These are phyloP conservation scores for Barnettozyma californica DNA, from an alignment of 805 yeast species.

Conservation along the genomic window DNA sequence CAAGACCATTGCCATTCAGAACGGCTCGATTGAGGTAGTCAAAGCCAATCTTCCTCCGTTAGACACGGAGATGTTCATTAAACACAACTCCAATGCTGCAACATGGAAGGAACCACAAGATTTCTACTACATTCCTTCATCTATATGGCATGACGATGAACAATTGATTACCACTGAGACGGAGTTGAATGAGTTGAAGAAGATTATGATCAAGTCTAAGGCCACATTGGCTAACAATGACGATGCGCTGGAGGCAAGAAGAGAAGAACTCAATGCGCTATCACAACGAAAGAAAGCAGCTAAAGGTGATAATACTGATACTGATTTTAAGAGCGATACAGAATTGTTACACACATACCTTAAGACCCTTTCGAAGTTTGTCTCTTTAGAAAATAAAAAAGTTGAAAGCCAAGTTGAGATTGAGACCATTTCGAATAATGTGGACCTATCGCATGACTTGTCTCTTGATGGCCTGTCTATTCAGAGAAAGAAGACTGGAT, in stretches of 20 bases:
- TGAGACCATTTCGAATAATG: slow-evolving; percentile 82
- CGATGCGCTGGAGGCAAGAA: slow-evolving; percentile 26
- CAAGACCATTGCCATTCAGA: slow-evolving; percentile 37
- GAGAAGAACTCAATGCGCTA: slow-evolving; percentile 27
- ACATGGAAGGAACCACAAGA: slow-evolving; percentile 86
- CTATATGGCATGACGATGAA: slow-evolving; percentile 97
- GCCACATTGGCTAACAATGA: slow-evolving; percentile 26
- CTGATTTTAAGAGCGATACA: slow-evolving; percentile 29
- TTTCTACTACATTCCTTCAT: slow-evolving; percentile 78
- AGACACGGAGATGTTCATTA: slow-evolving; percentile 87
- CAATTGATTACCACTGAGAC: slow-evolving; percentile 53
- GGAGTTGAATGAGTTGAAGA: slow-evolving; percentile 44
- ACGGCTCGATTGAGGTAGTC: slow-evolving; percentile 48
- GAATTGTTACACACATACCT: slow-evolving; percentile 49
- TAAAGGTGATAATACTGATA: slow-evolving; percentile 42
- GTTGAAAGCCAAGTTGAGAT: slow-evolving; percentile 80
- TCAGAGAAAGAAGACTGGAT: slow-evolving; percentile 47
- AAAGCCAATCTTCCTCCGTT: slow-evolving; percentile 65
- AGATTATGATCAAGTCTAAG: slow-evolving; percentile 39
- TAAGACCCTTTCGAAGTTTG: slow-evolving; percentile 51
- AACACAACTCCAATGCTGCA: slow-evolving; percentile 56
- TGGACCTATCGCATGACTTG: slow-evolving; percentile 53
- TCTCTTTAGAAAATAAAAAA: slow-evolving; percentile 67
- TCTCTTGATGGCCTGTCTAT: slow-evolving; percentile 47
- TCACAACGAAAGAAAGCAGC: slow-evolving; percentile 27